Evolutionary conservation across 768 basidiomycete species (phyloP).

Genomic region (Lactarius quietus): DNA sequence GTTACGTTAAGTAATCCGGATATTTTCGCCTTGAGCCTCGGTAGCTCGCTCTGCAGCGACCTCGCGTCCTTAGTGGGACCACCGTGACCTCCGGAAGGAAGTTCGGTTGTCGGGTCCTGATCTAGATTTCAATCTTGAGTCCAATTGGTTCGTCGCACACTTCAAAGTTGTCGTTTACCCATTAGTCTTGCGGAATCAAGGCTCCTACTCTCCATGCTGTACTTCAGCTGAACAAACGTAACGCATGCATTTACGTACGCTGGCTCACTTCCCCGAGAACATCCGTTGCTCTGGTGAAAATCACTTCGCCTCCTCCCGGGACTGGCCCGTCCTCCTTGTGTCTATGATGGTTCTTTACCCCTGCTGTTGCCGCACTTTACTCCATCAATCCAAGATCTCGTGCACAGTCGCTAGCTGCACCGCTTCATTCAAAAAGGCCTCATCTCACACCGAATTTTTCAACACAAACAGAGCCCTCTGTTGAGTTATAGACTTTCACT

Average conservation of each 20-base stretch:
- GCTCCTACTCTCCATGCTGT: conserved; percentile 4
- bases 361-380: not conserved
- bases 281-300: conserved; percentile 3
- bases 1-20: not conserved
- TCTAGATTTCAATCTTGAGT: not conserved
- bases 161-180: conserved; percentile 17
- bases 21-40: not conserved
- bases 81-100: conserved; percentile 7
- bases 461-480: conserved; percentile 11
- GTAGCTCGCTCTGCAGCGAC: not conserved
- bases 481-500: not conserved
- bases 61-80: not conserved
- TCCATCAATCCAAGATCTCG: conserved; percentile 13
- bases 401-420: conserved; percentile 12
- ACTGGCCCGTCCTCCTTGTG: not conserved
- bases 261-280: conserved; percentile 11
- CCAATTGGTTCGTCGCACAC: not conserved
- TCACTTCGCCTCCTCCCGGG: conserved; percentile 16
- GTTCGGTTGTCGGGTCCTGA: conserved; percentile 7
- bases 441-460: not conserved
- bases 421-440: conserved; percentile 13
- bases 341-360: not conserved
- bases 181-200: conserved; percentile 11
- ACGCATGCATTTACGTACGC: not conserved
- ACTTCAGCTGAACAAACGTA: not conserved